Evolutionary conservation across 345 rosid genomes (phyloP).

Genomic region (Syzygium jambos): DNA sequence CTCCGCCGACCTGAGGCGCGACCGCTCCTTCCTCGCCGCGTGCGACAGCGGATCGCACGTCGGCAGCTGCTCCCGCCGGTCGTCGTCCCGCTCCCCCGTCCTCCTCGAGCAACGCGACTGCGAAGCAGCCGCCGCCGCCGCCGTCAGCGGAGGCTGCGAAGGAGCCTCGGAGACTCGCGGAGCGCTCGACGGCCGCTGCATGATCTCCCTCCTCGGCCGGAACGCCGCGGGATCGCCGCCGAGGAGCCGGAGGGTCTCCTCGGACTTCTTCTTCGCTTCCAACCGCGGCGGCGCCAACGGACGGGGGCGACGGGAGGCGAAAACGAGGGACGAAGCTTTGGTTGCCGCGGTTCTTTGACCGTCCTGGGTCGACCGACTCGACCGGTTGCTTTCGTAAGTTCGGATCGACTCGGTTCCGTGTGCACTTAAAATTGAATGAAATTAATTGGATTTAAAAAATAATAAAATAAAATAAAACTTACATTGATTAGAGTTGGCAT

Average conservation of each 20-base stretch:
- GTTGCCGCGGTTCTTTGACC: not conserved
- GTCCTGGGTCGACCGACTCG: not conserved
- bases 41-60: conserved; percentile 55
- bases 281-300: not conserved
- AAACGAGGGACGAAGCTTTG: not conserved
- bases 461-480: not conserved
- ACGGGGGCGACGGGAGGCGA: not conserved
- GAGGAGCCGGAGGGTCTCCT: not conserved
- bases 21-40: conserved; percentile 51
- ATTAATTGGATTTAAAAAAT: not conserved
- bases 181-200: conserved; percentile 61
- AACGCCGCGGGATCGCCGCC: not conserved
- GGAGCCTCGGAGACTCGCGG: conserved; percentile 28
- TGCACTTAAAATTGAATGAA: not conserved
- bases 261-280: not conserved
- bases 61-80: conserved; percentile 27
- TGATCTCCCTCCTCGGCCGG: conserved; percentile 8
- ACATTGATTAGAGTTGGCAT: not conserved
- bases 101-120: conserved; percentile 10
- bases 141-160: not conserved
- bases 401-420: not conserved
- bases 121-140: not conserved
- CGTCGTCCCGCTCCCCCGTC: conserved; percentile 11
- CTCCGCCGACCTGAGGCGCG: conserved; percentile 59
- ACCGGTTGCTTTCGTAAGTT: not conserved